These are phyloP conservation scores for Bipolaris bicolor DNA, from an alignment of 2,329 filamentous ascomycete species.

Conservation along the genomic window DNA sequence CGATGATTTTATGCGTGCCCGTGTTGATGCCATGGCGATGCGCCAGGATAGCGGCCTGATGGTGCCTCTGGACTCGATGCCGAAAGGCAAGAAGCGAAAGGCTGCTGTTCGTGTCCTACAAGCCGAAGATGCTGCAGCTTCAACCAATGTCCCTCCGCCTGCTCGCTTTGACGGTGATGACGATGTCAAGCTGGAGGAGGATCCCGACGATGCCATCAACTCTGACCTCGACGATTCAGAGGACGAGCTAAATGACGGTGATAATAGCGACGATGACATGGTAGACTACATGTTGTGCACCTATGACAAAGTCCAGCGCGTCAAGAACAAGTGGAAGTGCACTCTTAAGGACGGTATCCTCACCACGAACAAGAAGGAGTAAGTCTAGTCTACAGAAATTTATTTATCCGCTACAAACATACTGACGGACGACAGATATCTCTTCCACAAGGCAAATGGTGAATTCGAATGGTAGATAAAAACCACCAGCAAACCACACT, in stretches of 20 bases:
- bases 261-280: constrained; percentile 83
- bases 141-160: constrained; percentile 36
- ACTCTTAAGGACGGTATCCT: constrained; percentile 95
- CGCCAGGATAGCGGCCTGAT: constrained; percentile 78
- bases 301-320: constrained; percentile 98
- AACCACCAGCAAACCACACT: constrained; percentile 19
- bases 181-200: constrained; percentile 59
- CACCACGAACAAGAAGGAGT: constrained; percentile 90
- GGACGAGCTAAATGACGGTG: constrained; percentile 79
- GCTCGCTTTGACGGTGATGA: constrained; percentile 63
- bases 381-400: constrained; percentile 43
- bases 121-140: constrained; percentile 59
- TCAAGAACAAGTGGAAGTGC: constrained; percentile 98
- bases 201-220: constrained; percentile 95
- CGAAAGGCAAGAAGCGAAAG: constrained; percentile 51
- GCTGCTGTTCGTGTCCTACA: constrained; percentile 52
- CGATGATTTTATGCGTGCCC: constrained; percentile 71
- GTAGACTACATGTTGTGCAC: constrained; percentile 97
- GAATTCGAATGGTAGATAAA: constrained; percentile 90
- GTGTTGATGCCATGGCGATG: constrained; percentile 69
- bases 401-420: not conserved
- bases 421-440: constrained; percentile 65
- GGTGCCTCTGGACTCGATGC: constrained; percentile 69
- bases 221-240: constrained; percentile 96
- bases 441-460: constrained; percentile 96